Base-by-base conservation (phyloP, 2,329 filamentous ascomycete genomes). In the Hymenotorrendiella dingleyae region DNA sequence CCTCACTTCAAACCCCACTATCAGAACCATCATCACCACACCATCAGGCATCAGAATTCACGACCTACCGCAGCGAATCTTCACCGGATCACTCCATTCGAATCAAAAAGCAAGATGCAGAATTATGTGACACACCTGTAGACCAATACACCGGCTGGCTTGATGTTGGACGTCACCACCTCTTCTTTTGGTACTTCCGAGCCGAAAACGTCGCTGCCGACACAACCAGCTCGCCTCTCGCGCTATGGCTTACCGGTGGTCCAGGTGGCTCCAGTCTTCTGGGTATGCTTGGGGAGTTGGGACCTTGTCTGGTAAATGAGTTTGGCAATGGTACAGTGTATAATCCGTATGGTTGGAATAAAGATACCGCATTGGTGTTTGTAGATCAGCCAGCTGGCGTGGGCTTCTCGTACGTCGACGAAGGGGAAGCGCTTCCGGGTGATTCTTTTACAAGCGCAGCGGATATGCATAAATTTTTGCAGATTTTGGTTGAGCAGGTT, bases 331-430 rank as follows among this genome's bases (percentile, higher is more conserved):
- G 65, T 43, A 65, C 71, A 26, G 50, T 67, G 29, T 55, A 71
- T 39, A 66, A 65, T 33, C 74, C 76, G 36, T 83, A 76, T 71
- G 74, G 77, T 6, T 84, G 78, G 79, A 78, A 83, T 54, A 69
- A 68, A 34, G 67, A 67, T 37, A 72, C 71, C 20, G 76, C 77
- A 45, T 62, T 78, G 56, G 53, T 70, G 14, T 69, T 64, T 45
- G 55, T 69, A n/a, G 71, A 74, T 48, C 70, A 87, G 71, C 80
- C 80, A 11, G 78, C 79, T 45, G 79, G 84, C 57, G 75, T 85
- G 37, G 76, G 77, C n/a, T 78, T 82, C 51, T 83, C 79, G 1
- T 79, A 76, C 46, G 26, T 64, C 1, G 63, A 67, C 37, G 54
- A 64, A 39, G 63, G 58, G 16, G 45, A 56, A 40, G 42, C 51